Evolutionary conservation across 805 yeast genomes (phyloP), one percentile per base, ranked within the genome.

Genomic region (Candida gorgasii): DNA sequence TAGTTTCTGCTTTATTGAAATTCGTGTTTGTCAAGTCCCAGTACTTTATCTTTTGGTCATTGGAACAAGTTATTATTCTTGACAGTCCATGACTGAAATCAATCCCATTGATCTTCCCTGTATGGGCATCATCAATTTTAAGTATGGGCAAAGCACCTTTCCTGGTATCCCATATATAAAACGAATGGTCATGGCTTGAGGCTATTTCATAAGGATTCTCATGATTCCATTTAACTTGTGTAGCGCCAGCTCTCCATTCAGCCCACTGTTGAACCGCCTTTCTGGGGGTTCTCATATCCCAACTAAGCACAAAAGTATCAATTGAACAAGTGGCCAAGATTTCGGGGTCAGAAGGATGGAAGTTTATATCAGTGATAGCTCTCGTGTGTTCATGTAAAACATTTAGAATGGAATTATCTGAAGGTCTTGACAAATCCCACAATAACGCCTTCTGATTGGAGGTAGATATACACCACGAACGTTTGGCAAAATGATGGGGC

Each of bases 161-260:
- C 44, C 99, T 72, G 6, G 80, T 65, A 61, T 93, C 99, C 99
- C 99, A 93, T 1, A 93, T 68, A 46, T 81, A 80, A 31, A 92
- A 76, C 39, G 81, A 73, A 54, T 84, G 79, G 54, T 88, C 95
- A 58, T 93, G 99, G 5, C 95, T 75, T 1, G 93, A 82, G 0
- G 97, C 97, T 19, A 93, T 56, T 22, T 89, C 75, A 55, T 86
- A 75, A 2, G 89, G 80, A 53, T 90, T 83, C 33, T 73, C 70
- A 49, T 80, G 80, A 59, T 85, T 88, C 97, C 98, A 93, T 58
- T 92, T 89, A 12, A 89, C 97, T 61, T 92, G 98, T 0, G 95
- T 79, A 2, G 97, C 95, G 2, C 95, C 92, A 0, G 97, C 95
- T 43, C 86, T 69, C 95, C 97, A 93, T 57, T 92, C 96, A n/a